phyloP scores from a whole-genome alignment of 441 rosid species.

The Viola pubescens region DNA sequence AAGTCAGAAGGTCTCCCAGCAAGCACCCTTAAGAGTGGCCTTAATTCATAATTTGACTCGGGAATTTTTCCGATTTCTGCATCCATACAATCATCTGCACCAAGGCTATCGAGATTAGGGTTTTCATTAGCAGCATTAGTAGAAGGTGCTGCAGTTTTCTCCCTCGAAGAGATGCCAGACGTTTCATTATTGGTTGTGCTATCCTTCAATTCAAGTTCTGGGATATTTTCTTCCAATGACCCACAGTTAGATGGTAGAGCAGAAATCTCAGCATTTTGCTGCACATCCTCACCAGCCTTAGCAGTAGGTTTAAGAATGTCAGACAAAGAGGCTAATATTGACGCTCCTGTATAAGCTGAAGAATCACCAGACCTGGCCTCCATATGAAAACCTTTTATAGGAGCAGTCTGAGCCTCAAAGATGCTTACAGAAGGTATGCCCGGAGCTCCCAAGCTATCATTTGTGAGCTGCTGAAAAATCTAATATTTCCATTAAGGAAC shows the following conservation, averaged over 20 bases:
- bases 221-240: conserved; percentile 37
- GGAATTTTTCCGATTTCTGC: conserved; percentile 48
- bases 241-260: conserved; percentile 50
- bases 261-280: conserved; percentile 53
- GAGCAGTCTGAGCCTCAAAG: conserved; percentile 66
- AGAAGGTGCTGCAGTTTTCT: conserved; percentile 44
- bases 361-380: conserved; percentile 84
- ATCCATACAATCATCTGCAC: conserved; percentile 50
- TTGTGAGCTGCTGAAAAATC: conserved; percentile 82
- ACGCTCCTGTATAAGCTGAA: conserved; percentile 81
- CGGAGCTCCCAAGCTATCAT: conserved; percentile 55
- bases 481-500: conserved; percentile 45
- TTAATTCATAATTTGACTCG: conserved; percentile 46
- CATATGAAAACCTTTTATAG: conserved; percentile 60
- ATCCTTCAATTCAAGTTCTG: conserved; percentile 70
- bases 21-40: conserved; percentile 59
- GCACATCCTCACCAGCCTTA: conserved; percentile 41
- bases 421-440: conserved; percentile 53
- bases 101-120: conserved; percentile 39
- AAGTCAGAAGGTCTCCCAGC: conserved; percentile 51
- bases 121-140: conserved; percentile 47
- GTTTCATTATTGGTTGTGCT: conserved; percentile 46
- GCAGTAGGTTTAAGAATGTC: conserved; percentile 53
- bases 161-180: conserved; percentile 43
- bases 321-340: conserved; percentile 86